phyloP scores from a whole-genome alignment of 2,329 filamentous ascomycete genomes.

The Boeremia exigua region DNA sequence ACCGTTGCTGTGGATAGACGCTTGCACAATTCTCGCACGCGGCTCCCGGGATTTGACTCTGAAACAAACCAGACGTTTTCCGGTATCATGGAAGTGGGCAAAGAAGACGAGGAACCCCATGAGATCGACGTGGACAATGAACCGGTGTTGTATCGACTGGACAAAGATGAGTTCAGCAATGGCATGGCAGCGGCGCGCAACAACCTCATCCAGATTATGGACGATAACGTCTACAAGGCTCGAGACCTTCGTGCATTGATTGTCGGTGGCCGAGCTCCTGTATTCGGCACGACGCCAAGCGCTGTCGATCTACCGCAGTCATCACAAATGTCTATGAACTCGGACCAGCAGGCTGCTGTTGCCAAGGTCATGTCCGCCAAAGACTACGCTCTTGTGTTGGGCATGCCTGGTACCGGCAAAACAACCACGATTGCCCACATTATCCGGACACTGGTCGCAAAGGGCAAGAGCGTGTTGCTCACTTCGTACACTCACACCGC shows the following conservation, averaged over 20 bases:
- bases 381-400: conserved; percentile 95
- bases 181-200: conserved; percentile 95
- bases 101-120: conserved; percentile 52
- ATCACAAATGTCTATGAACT: conserved; percentile 73
- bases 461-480: conserved; percentile 89
- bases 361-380: conserved; percentile 94
- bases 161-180: conserved; percentile 98
- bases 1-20: conserved; percentile 89
- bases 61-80: conserved; percentile 82
- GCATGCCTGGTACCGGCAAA: conserved; percentile 98
- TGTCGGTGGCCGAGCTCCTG: conserved; percentile 75
- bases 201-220: conserved; percentile 92
- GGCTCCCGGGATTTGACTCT: conserved; percentile 76
- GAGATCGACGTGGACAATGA: conserved; percentile 54
- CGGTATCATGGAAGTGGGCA: conserved; percentile 86
- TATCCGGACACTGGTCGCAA: conserved; percentile 84
- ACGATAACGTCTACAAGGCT: conserved; percentile 73
- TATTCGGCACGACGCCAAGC: conserved; percentile 70
- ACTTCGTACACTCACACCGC: conserved; percentile 98
- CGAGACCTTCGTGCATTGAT: conserved; percentile 78
- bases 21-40: conserved; percentile 83
- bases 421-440: conserved; percentile 98
- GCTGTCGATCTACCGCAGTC: conserved; percentile 63
- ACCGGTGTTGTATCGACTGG: conserved; percentile 78
- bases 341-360: conserved; percentile 85